These are phyloP conservation scores for Trypanosoma lewisi DNA, from an alignment of 208 protist genomes.

Conservation along the genomic window DNA sequence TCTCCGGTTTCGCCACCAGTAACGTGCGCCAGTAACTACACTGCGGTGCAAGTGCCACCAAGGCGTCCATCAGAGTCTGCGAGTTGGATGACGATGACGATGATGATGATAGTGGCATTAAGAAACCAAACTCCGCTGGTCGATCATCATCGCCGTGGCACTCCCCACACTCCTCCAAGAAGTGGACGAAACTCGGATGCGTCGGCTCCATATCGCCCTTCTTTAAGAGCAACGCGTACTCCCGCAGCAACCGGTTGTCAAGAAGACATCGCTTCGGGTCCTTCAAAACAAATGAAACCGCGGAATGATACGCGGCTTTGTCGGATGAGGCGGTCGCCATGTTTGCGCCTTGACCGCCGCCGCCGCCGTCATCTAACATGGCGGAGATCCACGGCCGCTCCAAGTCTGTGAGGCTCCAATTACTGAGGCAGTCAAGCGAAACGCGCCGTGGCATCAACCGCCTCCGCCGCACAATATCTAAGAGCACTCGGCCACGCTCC, in stretches of 20 bases:
- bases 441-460: conserved; percentile 52
- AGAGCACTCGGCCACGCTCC: conserved; percentile 29
- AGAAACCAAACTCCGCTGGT: conserved; percentile 48
- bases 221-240: conserved; percentile 55
- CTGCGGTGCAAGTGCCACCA: conserved; percentile 54
- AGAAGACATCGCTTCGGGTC: conserved; percentile 63
- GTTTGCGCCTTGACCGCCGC: background rate
- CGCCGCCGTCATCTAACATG: conserved; percentile 8
- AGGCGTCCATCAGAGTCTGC: conserved; percentile 19
- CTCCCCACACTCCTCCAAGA: conserved; percentile 85
- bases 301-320: conserved; percentile 9
- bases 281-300: conserved; percentile 43
- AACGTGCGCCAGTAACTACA: conserved; percentile 79
- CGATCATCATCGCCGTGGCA: conserved; percentile 45
- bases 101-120: conserved; percentile 26
- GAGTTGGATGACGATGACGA: background rate
- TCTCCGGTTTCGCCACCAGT: conserved; percentile 25
- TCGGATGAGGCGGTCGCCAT: background rate
- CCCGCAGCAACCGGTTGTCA: conserved; percentile 55
- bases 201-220: conserved; percentile 39
- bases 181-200: conserved; percentile 55
- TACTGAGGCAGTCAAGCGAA: conserved; percentile 50
- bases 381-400: conserved; percentile 50
- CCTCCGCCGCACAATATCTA: conserved; percentile 27
- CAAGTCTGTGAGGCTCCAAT: conserved; percentile 58